phyloP scores from a whole-genome alignment of 208 protist genomes.

The Lotmaria passim region DNA sequence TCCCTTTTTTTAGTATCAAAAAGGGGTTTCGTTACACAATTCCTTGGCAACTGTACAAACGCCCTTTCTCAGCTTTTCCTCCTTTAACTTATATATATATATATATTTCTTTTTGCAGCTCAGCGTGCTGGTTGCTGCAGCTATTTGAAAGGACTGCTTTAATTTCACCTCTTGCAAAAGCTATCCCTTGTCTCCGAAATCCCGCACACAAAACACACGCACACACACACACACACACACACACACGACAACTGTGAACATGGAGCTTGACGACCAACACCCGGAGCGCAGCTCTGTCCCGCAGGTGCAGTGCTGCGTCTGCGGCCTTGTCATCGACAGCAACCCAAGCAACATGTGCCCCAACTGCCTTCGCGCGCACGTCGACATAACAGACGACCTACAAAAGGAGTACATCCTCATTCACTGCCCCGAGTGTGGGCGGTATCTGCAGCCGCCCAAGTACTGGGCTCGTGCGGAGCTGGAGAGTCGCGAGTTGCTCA shows the following conservation, averaged over 20 bases:
- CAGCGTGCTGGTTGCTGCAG: too few relatives aligned
- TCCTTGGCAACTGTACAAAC: too few relatives aligned
- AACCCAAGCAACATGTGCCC: slow-evolving; percentile 99
- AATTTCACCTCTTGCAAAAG: too few relatives aligned
- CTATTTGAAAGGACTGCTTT: too few relatives aligned
- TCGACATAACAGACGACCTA: slow-evolving; percentile 99
- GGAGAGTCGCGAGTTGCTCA: slow-evolving; percentile 98
- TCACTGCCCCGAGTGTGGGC: slow-evolving; percentile 93
- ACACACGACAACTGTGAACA: not conserved
- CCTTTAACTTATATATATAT: not conserved
- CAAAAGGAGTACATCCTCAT: slow-evolving; percentile 96
- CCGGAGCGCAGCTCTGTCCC: slow-evolving; percentile 61
- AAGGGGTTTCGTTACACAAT: too few relatives aligned
- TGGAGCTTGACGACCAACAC: slow-evolving; percentile 53
- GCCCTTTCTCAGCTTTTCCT: too few relatives aligned
- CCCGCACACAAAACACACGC: not conserved
- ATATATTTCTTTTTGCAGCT: too few relatives aligned
- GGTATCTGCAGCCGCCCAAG: slow-evolving; percentile 98
- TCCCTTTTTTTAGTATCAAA: not conserved
- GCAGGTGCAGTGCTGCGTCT: slow-evolving; percentile 96
- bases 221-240: not conserved
- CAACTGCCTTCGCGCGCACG: slow-evolving; percentile 95
- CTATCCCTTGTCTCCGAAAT: not conserved
- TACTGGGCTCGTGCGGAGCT: slow-evolving; percentile 95
- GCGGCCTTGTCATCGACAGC: slow-evolving; percentile 94